Evolutionary conservation across 768 basidiomycete species (phyloP), one percentile per base, ranked within the genome.

Genomic region (Mycena haematopus): DNA sequence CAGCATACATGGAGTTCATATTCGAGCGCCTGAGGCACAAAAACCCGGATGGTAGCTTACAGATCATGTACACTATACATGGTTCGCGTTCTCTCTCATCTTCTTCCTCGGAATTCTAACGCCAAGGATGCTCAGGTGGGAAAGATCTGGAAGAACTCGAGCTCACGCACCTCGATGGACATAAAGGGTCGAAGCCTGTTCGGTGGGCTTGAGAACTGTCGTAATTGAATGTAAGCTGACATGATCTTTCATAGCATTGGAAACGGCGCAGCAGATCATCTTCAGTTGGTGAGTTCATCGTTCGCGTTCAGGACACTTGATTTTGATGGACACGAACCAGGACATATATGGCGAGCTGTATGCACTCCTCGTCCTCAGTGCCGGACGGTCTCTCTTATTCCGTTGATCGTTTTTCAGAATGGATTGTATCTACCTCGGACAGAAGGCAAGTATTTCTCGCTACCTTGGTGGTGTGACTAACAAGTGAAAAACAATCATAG

Each of bases 21-120:
- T 89, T 93, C 65, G 86, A 90, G 58, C 85, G 94, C 52, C 73
- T 97, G 70, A 82, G 89, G 68, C 76, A 94, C 71, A 90, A 89
- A 79, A 95, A 96, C 71, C 83, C 88, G 1, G 95, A 98, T 71
- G 96, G 95, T 2, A 93, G 92, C 45, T 75, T 99, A 24, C 95
- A 98, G 73, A 99, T 96, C 70, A 95, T 98, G 95, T 96, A 96
- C 72, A 96, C 93, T 31, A 98, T 97, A 58, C 94, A 96, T 59
- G 95, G 95, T 84, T 70, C 65, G 47, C 25, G 49, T 24, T 45
- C 31, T 40, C 19, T 40, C 19, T 21, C 49, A 10, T 33, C 2
- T 11, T 31, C 52, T 42, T 40, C n/a, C 29, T 33, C 38, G 14
- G 21, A 15, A 22, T n/a, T 24, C 22, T 10, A 21, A 58, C 52